phyloP scores from a whole-genome alignment of 176 grass and related monocot species.

The Lolium multiflorum region DNA sequence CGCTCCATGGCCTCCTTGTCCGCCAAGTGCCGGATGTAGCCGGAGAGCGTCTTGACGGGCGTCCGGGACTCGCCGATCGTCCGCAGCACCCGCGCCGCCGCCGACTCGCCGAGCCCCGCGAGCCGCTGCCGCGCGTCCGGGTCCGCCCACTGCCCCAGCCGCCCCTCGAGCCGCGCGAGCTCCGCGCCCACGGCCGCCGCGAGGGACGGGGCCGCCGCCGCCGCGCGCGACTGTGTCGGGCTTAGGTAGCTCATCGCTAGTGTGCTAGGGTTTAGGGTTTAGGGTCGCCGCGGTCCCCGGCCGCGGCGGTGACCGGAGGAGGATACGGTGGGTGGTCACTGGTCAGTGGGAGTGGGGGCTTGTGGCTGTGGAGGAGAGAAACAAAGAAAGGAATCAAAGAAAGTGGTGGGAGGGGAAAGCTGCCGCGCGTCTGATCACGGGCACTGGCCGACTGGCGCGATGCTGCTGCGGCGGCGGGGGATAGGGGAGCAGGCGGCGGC shows the following conservation, averaged over 20 bases:
- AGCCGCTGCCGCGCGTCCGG: constrained; percentile 21
- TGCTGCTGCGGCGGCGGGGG: background rate
- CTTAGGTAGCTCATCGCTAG: background rate
- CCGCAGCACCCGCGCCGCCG: constrained; percentile 30
- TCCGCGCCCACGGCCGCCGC: constrained; percentile 2
- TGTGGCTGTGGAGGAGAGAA: background rate
- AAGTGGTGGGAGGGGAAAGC: background rate
- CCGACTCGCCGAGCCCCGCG: constrained; percentile 24
- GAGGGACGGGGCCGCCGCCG: background rate
- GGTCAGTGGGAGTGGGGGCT: background rate
- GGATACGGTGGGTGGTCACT: too few species aligned
- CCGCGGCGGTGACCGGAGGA: background rate
- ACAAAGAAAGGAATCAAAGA: background rate
- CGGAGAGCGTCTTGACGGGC: constrained; percentile 21
- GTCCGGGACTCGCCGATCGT: background rate
- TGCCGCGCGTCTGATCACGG: background rate
- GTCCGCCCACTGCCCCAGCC: constrained; percentile 7
- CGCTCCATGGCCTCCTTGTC: constrained; percentile 16
- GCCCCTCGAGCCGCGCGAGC: constrained; percentile 32
- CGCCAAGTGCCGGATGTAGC: constrained; percentile 25
- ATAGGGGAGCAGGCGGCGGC: background rate
- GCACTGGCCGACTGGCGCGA: background rate
- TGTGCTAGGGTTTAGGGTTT: constrained; percentile 26
- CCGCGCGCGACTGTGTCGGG: background rate
- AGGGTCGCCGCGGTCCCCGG: background rate